Percentiles rank a stretch among this genome's conserved stretches.
These are phyloP conservation scores for Rhodotorula sp. DNA, from an alignment of 1,284 basidiomycete genomes.

Conservation along the genomic window DNA sequence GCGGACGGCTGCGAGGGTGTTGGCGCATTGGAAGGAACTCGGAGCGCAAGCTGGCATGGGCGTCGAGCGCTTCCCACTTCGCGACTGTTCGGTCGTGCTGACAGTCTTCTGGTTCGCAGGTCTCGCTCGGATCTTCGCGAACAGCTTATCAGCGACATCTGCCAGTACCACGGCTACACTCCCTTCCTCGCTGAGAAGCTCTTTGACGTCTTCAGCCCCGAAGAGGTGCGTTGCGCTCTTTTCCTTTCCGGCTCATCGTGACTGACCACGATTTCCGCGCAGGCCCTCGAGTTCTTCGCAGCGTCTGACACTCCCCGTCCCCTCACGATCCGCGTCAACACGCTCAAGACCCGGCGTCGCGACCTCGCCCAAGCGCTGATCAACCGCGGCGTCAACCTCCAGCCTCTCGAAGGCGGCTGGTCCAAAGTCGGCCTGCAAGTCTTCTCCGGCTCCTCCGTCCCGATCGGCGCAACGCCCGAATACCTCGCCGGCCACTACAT, in stretches of 20 bases:
- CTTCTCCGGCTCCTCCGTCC: slow-evolving; percentile 78
- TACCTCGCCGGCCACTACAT: slow-evolving; percentile 99
- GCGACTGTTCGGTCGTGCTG: slow-evolving; percentile 5
- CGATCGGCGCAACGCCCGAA: slow-evolving; percentile 96
- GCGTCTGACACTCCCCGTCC: slow-evolving; percentile 95
- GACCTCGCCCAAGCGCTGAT: slow-evolving; percentile 93
- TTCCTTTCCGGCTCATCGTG: not conserved
- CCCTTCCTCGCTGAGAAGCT: slow-evolving; percentile 92
- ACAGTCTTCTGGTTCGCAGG: slow-evolving; percentile 52
- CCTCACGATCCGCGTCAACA: slow-evolving; percentile 97
- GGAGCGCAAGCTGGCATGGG: slow-evolving; percentile 69
- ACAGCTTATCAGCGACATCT: slow-evolving; percentile 83
- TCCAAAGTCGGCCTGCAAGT: slow-evolving; percentile 97
- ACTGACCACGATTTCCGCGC: not conserved
- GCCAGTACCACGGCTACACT: slow-evolving; percentile 97
- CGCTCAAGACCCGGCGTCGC: slow-evolving; percentile 84
- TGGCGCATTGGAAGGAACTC: slow-evolving; percentile 69
- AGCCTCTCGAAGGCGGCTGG: slow-evolving; percentile 94
- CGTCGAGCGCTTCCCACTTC: slow-evolving; percentile 43
- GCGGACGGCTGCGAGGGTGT: slow-evolving; percentile 77
- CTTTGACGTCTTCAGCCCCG: slow-evolving; percentile 87
- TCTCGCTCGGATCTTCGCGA: slow-evolving; percentile 84
- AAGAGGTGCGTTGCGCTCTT: slow-evolving; percentile 63
- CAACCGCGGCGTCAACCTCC: slow-evolving; percentile 89
- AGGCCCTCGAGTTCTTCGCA: slow-evolving; percentile 98